Evolutionary conservation across 441 rosid species (phyloP).

Genomic region (Pelargonium citronellum): DNA sequence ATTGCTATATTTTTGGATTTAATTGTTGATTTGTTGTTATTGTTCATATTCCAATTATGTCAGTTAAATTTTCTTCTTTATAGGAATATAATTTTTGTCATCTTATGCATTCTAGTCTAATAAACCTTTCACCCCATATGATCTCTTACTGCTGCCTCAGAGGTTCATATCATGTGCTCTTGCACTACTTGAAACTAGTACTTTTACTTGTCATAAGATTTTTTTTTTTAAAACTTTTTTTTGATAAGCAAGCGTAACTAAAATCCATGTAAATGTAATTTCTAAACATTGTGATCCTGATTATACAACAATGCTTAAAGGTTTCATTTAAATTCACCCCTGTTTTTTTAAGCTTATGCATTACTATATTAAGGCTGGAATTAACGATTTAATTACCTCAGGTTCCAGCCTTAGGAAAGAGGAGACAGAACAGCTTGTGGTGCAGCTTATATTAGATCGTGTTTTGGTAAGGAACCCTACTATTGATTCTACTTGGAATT

Average conservation of each 20-base stretch:
- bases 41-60: background rate
- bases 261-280: background rate
- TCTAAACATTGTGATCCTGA: background rate
- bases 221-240: too few relatives aligned
- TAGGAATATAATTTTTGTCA: background rate
- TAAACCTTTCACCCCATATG: background rate
- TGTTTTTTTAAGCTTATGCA: background rate
- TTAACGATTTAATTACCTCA: slow-evolving; percentile 19
- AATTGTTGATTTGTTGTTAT: background rate
- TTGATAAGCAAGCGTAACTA: background rate
- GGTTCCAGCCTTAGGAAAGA: slow-evolving; percentile 69
- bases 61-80: background rate
- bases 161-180: background rate
- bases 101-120: background rate
- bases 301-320: background rate
- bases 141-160: background rate
- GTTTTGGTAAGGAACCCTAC: slow-evolving; percentile 55
- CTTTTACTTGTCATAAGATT: background rate
- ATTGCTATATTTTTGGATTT: background rate
- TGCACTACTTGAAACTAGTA: background rate
- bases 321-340: background rate
- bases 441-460: slow-evolving; percentile 61
- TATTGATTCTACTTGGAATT: slow-evolving; percentile 6
- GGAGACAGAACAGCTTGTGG: slow-evolving; percentile 65
- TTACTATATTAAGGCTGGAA: background rate